These are phyloP conservation scores for Hamiltosporidium magnivora DNA, from an alignment of 371 early-diverging fungal genomes.

Conservation along the genomic window DNA sequence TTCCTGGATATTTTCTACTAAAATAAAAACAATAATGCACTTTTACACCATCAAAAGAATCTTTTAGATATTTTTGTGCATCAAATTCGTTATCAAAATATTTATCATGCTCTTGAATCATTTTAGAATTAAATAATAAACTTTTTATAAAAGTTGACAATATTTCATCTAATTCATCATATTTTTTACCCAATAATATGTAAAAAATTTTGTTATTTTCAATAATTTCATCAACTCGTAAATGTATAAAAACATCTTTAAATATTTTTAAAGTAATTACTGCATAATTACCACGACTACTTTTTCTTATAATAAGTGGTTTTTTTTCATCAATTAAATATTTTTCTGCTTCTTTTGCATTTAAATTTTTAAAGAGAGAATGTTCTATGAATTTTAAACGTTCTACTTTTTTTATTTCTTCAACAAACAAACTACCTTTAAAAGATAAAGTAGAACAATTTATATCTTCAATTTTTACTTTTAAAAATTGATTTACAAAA, in stretches of 20 bases:
- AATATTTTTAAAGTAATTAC: slow-evolving; percentile 8
- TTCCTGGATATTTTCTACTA: slow-evolving; percentile 30
- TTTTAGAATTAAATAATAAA: slow-evolving; percentile 10
- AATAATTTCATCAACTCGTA: slow-evolving; percentile 7
- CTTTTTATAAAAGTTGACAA: slow-evolving; percentile 13
- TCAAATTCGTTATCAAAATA: slow-evolving; percentile 12
- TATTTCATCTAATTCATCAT: slow-evolving; percentile 24
- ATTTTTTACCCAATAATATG: not conserved
- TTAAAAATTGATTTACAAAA: slow-evolving; percentile 28
- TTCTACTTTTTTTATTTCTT: not conserved
- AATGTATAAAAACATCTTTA: slow-evolving; percentile 9
- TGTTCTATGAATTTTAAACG: slow-evolving; percentile 19
- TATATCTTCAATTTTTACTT: slow-evolving; percentile 16
- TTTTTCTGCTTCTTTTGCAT: slow-evolving; percentile 8
- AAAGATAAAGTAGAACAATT: slow-evolving; percentile 5
- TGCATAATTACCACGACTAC: slow-evolving; percentile 3
- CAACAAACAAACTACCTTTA: slow-evolving; percentile 13
- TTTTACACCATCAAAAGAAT: slow-evolving; percentile 1
- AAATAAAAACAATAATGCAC: slow-evolving; percentile 25
- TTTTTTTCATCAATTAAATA: slow-evolving; percentile 5
- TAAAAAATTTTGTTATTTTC: not conserved
- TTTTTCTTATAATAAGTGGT: slow-evolving; percentile 9
- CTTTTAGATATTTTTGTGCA: slow-evolving; percentile 10
- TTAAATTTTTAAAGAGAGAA: slow-evolving; percentile 15
- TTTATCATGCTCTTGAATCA: slow-evolving; percentile 22